Base-by-base conservation (phyloP, 345 rosid species). In the Trapa bicornis region DNA sequence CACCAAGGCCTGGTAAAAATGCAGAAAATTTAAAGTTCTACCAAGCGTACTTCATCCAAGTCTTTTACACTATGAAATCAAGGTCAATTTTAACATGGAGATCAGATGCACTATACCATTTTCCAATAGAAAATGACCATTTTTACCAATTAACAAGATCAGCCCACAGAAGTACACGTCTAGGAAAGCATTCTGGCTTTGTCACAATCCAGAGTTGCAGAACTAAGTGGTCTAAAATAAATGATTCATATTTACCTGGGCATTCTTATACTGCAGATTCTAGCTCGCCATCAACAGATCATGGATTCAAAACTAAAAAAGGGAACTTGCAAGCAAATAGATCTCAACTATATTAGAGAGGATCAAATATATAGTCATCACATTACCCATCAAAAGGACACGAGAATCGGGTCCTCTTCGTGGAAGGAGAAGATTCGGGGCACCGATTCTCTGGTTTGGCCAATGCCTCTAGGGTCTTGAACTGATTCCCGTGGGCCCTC, bases 401-500 rank as follows among this genome's bases (percentile, higher is more conserved):
- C 35, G 91, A 88, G 66, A 86, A 88, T 61, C 83, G 64, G 66
- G 63, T 71, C 57, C 61, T 77, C 70, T 66, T 72, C 17, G 12
- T 41, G 38, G 53, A 41, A 58, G 63, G 38, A 15, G 66, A 52
- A 39, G 53, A 6, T 38, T 63, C 14, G 38, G 54, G 6, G 65
- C 70, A 56, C 54, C 50, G 0, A 41, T 37, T 67, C 7, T n/a
- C 67, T 16, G 86, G 85, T 71, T 76, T 88, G 33, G 89, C 78
- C 7, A 86, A 63, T 38, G 89, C 91, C 74, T 84, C 85, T 0
- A 79, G 77, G 1, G 95, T 82, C 73, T 86, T 86, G 80, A 75
- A 88, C 77, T 82, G 86, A 61, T 86, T 75, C 11, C 95, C 91
- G 61, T 88, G 91, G 4, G 95, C 95, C 3, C 91, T 76, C 95